Conservation (phyloP, 192 early-diverging fungal species). For the Podila epigama region DNA sequence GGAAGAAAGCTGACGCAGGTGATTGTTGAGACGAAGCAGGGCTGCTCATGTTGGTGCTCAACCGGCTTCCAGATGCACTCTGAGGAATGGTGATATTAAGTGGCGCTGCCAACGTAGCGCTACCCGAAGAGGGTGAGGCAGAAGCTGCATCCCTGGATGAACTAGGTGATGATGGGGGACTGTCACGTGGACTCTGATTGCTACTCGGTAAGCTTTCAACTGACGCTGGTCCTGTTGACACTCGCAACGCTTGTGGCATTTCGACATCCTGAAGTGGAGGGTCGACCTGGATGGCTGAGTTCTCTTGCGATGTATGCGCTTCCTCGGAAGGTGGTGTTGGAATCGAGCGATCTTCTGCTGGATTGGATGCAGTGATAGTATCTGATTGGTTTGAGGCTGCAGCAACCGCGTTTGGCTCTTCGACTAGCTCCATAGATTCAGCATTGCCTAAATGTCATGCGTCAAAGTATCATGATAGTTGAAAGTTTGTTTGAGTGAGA, state of each 20-base stretch:
- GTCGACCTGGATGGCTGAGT: too few species aligned
- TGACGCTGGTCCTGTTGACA: too few species aligned
- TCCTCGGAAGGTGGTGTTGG: constrained; percentile 15
- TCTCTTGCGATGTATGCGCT: constrained; percentile 12
- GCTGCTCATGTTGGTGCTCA: background rate
- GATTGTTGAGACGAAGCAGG: constrained; percentile 26
- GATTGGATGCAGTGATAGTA: too few species aligned
- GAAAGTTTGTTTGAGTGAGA: too few species aligned
- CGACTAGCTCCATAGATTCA: too few species aligned
- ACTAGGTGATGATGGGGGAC: background rate
- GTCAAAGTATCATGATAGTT: too few species aligned
- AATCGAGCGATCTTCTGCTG: too few species aligned
- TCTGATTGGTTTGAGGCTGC: background rate
- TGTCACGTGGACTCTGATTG: background rate
- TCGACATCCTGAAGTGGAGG: background rate
- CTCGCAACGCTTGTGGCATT: background rate
- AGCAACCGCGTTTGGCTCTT: background rate
- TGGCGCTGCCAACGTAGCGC: background rate
- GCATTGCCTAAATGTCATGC: too few species aligned
- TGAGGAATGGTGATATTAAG: background rate
- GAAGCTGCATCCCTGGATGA: background rate
- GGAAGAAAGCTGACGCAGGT: constrained; percentile 34
- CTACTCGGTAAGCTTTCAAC: background rate
- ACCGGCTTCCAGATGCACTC: background rate
- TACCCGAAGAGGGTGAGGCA: background rate